These are phyloP conservation scores for Rusavskia elegans DNA, from an alignment of 495 filamentous ascomycete genomes.

Conservation along the genomic window DNA sequence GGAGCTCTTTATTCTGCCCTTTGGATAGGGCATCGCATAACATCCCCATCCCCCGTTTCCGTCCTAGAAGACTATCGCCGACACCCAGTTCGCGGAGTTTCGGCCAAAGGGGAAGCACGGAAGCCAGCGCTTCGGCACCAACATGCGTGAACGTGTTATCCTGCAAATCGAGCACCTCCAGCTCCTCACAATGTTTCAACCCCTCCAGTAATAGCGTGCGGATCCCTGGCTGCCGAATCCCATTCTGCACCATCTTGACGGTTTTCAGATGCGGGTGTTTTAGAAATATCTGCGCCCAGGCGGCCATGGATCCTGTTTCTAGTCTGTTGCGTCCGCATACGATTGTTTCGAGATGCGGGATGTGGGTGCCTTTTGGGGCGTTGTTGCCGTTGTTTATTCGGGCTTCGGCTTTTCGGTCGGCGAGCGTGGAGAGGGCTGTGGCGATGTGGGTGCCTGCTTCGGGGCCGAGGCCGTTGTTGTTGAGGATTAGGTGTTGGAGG, in stretches of 20 bases:
- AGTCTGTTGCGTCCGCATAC: slow-evolving; percentile 91
- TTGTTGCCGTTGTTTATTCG: slow-evolving; percentile 27
- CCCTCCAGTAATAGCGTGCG: slow-evolving; percentile 60
- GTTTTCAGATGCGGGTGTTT: slow-evolving; percentile 62
- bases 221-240: slow-evolving; percentile 88
- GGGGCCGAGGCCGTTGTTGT: slow-evolving; percentile 97
- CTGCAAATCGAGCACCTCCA: slow-evolving; percentile 75
- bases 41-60: slow-evolving; percentile 53
- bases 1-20: slow-evolving; percentile 59
- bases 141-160: slow-evolving; percentile 88
- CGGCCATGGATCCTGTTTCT: slow-evolving; percentile 88
- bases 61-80: slow-evolving; percentile 69
- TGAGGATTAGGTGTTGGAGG: slow-evolving; percentile 80
- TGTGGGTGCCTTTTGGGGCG: slow-evolving; percentile 32
- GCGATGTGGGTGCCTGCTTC: slow-evolving; percentile 75
- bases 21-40: slow-evolving; percentile 56
- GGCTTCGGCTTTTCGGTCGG: slow-evolving; percentile 64
- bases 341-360: slow-evolving; percentile 76
- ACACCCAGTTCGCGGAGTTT: slow-evolving; percentile 71
- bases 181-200: slow-evolving; percentile 42
- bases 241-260: slow-evolving; percentile 97
- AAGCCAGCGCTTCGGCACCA: slow-evolving; percentile 64
- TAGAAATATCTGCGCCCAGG: slow-evolving; percentile 76
- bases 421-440: slow-evolving; percentile 57
- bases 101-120: slow-evolving; percentile 57